Percentiles rank a stretch among this genome's conserved stretches.
Evolutionary conservation across 352 stramenopile genomes (phyloP).

Genomic region (Phytophthora ramorum): DNA sequence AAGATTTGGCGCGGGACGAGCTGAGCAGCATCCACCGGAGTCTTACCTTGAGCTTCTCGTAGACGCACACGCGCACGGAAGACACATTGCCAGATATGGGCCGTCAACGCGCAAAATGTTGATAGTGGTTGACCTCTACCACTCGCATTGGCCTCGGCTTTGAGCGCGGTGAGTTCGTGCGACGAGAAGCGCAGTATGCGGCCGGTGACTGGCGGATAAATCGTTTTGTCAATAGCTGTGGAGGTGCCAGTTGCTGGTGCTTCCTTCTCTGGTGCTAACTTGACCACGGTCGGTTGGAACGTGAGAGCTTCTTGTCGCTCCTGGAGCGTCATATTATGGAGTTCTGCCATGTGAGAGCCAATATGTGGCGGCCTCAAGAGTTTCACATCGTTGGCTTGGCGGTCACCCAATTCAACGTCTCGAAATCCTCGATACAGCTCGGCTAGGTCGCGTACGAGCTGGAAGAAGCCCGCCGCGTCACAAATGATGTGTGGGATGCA

Average conservation of each 20-base stretch:
- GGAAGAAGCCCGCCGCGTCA: conserved; percentile 30
- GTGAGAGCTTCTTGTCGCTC: conserved; percentile 10
- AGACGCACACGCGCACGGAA: conserved; percentile 4
- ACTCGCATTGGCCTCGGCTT: conserved; percentile 11
- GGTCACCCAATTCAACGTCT: neutral
- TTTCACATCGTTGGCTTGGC: neutral
- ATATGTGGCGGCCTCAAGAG: conserved; percentile 10
- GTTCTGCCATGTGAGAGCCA: conserved; percentile 5
- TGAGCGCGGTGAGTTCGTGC: conserved; percentile 18
- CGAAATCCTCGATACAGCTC: conserved; percentile 21
- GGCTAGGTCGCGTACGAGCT: conserved; percentile 25
- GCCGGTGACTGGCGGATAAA: conserved; percentile 8
- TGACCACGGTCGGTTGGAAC: conserved; percentile 7
- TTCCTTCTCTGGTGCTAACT: conserved; percentile 1
- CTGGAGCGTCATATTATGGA: conserved; percentile 15
- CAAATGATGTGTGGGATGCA: conserved; percentile 28
- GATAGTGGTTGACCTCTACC: conserved; percentile 7
- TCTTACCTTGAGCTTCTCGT: conserved; percentile 3
- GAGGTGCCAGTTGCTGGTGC: neutral
- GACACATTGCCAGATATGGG: conserved; percentile 22
- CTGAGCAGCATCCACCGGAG: neutral
- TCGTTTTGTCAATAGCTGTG: neutral
- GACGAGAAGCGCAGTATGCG: conserved; percentile 28
- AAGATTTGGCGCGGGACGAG: conserved; percentile 13
- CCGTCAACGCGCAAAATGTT: conserved; percentile 18